Evolutionary conservation across 139 green algal species (phyloP).

Genomic region (Deuterostichococcus epilithicus): DNA sequence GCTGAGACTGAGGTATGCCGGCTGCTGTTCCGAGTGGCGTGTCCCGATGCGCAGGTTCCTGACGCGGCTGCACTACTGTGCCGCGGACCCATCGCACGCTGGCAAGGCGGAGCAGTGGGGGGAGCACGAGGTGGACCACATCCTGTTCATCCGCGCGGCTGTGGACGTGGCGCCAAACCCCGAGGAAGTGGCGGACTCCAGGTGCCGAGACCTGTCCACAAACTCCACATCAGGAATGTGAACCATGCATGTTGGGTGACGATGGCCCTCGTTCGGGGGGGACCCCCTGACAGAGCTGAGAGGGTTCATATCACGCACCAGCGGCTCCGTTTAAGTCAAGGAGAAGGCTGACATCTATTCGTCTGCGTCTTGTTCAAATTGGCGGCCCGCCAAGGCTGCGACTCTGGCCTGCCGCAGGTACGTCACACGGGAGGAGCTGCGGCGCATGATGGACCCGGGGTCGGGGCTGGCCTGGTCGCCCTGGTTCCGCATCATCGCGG

Average conservation of each 20-base stretch:
- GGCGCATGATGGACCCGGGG: conserved; percentile 68
- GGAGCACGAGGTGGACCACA: conserved; percentile 97
- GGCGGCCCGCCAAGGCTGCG: too few relatives aligned
- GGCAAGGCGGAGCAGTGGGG: conserved; percentile 52
- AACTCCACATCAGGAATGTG: too few relatives aligned
- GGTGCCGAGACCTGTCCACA: not conserved
- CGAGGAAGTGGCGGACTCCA: conserved; percentile 68
- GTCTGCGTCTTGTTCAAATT: too few relatives aligned
- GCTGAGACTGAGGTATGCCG: too few relatives aligned
- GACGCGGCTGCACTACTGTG: conserved; percentile 93
- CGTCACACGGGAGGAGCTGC: conserved; percentile 60
- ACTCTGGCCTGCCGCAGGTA: conserved; percentile 31
- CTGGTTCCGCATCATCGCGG: conserved; percentile 94
- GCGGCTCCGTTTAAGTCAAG: too few relatives aligned
- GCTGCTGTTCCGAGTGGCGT: too few relatives aligned
- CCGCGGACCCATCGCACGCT: conserved; percentile 54
- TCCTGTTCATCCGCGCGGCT: conserved; percentile 67
- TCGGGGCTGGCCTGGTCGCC: conserved; percentile 77
- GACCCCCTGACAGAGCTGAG: too few relatives aligned
- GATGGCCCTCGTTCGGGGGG: too few relatives aligned
- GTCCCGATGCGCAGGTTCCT: too few relatives aligned
- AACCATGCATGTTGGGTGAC: too few relatives aligned
- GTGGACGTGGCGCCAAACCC: conserved; percentile 68
- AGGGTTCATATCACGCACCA: too few relatives aligned
- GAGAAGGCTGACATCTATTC: too few relatives aligned